Evolutionary conservation across 345 rosid genomes (phyloP), one percentile per base, ranked within the genome.

Genomic region (Carallia pectinifolia): DNA sequence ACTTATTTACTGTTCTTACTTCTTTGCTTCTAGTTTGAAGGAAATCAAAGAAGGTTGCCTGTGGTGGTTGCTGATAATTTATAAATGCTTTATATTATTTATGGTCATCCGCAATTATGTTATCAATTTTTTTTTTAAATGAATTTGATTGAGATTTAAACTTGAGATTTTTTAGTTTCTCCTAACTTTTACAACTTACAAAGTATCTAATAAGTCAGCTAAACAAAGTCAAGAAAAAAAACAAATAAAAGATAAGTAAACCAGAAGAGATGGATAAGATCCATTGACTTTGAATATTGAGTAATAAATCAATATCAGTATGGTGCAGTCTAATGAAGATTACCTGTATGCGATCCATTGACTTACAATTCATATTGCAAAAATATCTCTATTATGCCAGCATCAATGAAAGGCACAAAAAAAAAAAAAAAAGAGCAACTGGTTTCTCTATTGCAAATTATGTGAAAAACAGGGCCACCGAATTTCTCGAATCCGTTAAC

Each of bases 401-500:
- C 15, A 2, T 44, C 0, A 10, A 9, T 2, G 48, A 44, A 10
- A 44, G 4, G 34, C 2, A 33, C 34, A 33, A 12, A 23, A 23
- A 23, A 23, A 23, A 23, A 23, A 23, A 39, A 39, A 39, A 12
- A 12, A 12, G 5, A 7, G 60, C 31, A 23, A 55, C 16, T 55
- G 10, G 12, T 55, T 55, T 55, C 5, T 8, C 33, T 9, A 70
- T 92, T 90, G 7, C 98, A 97, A 61, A 92, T 92, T 89, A 90
- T 71, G 72, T 95, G 98, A 85, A 86, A 85, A 17, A 84, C 81
- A 0, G 87, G 85, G 23, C 97, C 94, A 4, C 78, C 67, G 71
- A 92, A 89, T 39, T 88, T 89, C 50, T 84, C 79, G 52, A 92
- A 87, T 58, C 90, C 96, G 63, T 18, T 9, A 16, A 68, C 81